Evolutionary conservation across 768 basidiomycete species (phyloP), one percentile per base, ranked within the genome.

Genomic region (Hygrocybe coccinea): DNA sequence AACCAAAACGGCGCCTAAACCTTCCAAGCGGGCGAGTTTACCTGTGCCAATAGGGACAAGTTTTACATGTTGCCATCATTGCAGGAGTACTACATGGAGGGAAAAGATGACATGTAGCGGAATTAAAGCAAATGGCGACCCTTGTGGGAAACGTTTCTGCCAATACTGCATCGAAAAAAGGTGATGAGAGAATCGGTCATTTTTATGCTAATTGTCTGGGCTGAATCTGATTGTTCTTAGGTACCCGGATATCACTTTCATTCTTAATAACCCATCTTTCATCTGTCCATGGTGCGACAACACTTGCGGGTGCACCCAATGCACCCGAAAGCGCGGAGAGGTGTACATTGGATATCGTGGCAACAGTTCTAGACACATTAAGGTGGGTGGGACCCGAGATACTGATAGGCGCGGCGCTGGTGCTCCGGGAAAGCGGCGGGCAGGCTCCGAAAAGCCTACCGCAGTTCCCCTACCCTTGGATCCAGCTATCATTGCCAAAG

Each of bases 301-400:
- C 17, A 56, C 24, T 22, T 56, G 55, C 39, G 12, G 35, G 12
- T 56, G 55, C 24, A 15, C 43, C 15, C 7, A 41, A 12, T 56
- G 55, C 48, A 50, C 48, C 21, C 22, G 49, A 6, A 56, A 49
- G 33, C 55, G 55, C 4, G 55, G 55, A 8, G 55, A 50, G 29
- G 48, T 37, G 12, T 56, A 56, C 22, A 36, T 48, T 22, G 52
- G 52, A 9, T 19, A 38, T 39, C 51, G 51, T 19, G 6, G 22
- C 41, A 14, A 41, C 14, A 5, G 11, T 41, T 3, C 19, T 41
- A 19, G 15, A 19, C 39, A 15, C n/a, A n/a, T n/a, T n/a, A n/a
- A n/a, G n/a, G n/a, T n/a, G n/a, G n/a, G n/a, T n/a, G n/a, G 15
- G 39, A 19, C 11, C 19, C 15, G 3, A 19, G 3, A 19, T 41